phyloP scores from a whole-genome alignment of 345 rosid genomes.

The Syzygium aromaticum region DNA sequence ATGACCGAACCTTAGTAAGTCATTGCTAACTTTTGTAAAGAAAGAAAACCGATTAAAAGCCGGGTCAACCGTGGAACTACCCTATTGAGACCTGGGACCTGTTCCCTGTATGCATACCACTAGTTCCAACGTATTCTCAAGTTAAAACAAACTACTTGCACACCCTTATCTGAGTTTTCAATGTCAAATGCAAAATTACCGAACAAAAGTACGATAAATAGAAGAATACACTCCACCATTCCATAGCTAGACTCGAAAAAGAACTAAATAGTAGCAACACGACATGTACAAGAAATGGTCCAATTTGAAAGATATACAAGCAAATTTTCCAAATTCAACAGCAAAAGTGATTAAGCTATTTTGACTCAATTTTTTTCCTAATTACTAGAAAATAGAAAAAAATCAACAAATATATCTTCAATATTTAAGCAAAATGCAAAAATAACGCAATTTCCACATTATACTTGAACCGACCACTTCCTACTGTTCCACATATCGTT shows the following conservation, averaged over 20 bases:
- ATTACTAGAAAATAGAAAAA: not conserved
- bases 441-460: not conserved
- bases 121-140: too few relatives aligned
- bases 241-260: not conserved
- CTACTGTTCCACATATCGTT: constrained; percentile 70
- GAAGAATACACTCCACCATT: not conserved
- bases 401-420: not conserved
- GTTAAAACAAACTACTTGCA: too few relatives aligned
- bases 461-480: constrained; percentile 44
- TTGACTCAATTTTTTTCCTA: not conserved
- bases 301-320: not conserved
- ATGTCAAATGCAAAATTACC: too few relatives aligned
- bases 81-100: too few relatives aligned
- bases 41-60: too few relatives aligned
- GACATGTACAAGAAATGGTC: not conserved
- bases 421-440: not conserved
- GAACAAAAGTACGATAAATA: constrained; percentile 8
- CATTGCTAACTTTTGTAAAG: too few relatives aligned
- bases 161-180: too few relatives aligned
- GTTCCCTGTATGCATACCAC: too few relatives aligned
- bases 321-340: not conserved
- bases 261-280: not conserved
- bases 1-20: too few relatives aligned
- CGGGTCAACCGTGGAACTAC: too few relatives aligned
- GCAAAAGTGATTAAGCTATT: not conserved